Base-by-base conservation (phyloP, 1,284 basidiomycete genomes). In the Tylopilus orsonianus region DNA sequence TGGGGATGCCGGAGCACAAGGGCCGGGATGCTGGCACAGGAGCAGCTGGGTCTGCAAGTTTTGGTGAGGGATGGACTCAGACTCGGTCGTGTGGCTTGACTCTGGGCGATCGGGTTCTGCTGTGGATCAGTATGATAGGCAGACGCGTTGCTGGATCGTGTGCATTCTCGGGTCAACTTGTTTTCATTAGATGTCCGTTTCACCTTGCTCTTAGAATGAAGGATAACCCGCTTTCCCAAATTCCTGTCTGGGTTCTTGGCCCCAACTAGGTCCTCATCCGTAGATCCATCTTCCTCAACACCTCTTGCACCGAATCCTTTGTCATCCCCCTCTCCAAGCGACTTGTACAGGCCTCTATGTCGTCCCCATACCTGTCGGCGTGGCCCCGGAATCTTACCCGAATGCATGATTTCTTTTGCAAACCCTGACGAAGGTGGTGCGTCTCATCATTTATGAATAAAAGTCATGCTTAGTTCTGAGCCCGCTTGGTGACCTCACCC, bases 301-400 rank as follows among this genome's bases (percentile, higher is more conserved):
- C 96, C 0, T 95, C 92, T 0, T 77, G 99, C 18, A 99, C 96
- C 0, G 96, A 99, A 67, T 83, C 97, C 0, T 99, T 99, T 60
- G 96, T 97, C 0, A 99, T 96, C 55, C 89, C 90, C 8, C 97
- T 56, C 79, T 99, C 41, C 97, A 99, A 74, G 97, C 97, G 0
- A 96, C 97, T 0, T 95, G 90, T 56, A 83, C 92, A 0, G 97
- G 97, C 0, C 75, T 99, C 8, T 96, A 97, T 61, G 90, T 98
- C 32, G 97, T 99, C 29, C 87, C 88, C 14, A 99, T 97, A 0
- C 80, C 85, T 27, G 96, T 99, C 0, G 96, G 97, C 0, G 96
- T 97, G 2, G 89, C 0, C 94, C 97, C 0, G 97, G 99, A 69
- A 89, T 98, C 48, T 73, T 99, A 16, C 97, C 97, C 0, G 75